Base-by-base conservation (phyloP, 1,284 basidiomycete genomes). In the Leccinum huronense region DNA sequence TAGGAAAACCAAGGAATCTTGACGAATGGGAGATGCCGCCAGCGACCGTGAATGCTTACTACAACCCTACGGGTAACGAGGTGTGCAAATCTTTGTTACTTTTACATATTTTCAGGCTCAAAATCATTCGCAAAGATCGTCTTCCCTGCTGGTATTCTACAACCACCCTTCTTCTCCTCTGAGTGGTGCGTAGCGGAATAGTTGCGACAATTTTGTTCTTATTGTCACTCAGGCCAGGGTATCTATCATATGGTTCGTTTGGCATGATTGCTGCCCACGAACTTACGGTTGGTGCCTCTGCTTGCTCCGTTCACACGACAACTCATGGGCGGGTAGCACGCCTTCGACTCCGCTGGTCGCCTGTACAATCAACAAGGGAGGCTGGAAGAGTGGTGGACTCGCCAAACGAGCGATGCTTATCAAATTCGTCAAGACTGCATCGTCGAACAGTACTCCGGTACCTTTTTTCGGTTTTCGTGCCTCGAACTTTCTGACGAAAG, bases 81-180 rank as follows among this genome's bases (percentile, higher is more conserved):
- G 89, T 90, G 64, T 40, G 71, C 63, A 27, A 23, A 45, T 63
- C 27, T 51, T 31, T 30, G 42, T 36, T 16, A 27, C 9, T 19
- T 27, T 10, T 14, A 31, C 36, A 34, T 3, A 34, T 31, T 27
- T 7, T 10, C 48, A 19, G 33, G 34, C 53, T 59, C 9, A 3
- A 9, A 65, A 55, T 51, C 55, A 53, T 23, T 71, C 68, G 68
- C 68, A 62, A 79, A 97, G 89, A 97, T 98, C 64, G 94, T 96
- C 16, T 98, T 99, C 82, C 96, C 97, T 4, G 97, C 97, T 14
- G 97, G 97, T 48, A 96, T 98, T 72, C 79, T 98, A 53, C 94
- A 91, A 71, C 89, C 93, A 2, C 95, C 95, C 0, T 98, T 97
- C 86, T 98, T 97, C 83, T 86, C 86, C 13, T 81, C 86, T 62